phyloP scores from a whole-genome alignment of 352 stramenopile species.

The Phytopythium kandeliae region DNA sequence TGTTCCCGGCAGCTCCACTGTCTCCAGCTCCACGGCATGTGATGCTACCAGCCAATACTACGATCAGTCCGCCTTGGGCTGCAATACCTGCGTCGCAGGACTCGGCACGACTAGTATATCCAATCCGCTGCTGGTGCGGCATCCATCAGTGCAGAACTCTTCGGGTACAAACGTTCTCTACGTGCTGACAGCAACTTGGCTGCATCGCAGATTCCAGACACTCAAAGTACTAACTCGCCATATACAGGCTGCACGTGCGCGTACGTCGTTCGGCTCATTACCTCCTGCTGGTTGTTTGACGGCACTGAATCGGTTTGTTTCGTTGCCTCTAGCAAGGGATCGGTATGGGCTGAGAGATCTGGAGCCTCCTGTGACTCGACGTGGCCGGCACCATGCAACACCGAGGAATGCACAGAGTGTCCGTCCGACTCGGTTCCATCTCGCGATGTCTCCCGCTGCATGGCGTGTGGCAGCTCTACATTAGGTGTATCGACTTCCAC shows the following conservation, averaged over 20 bases:
- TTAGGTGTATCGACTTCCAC: slow-evolving; percentile 21
- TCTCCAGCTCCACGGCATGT: slow-evolving; percentile 14
- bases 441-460: slow-evolving; percentile 35
- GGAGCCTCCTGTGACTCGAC: slow-evolving; percentile 40
- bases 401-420: slow-evolving; percentile 36
- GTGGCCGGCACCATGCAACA: slow-evolving; percentile 60
- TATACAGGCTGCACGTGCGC: slow-evolving; percentile 23
- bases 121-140: slow-evolving; percentile 30
- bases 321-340: slow-evolving; percentile 4
- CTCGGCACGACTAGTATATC: slow-evolving; percentile 23
- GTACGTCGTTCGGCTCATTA: neutral
- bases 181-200: neutral
- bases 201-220: slow-evolving; percentile 28
- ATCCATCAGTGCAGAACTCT: neutral
- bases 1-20: neutral
- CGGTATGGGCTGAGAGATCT: slow-evolving; percentile 17
- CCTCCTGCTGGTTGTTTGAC: no score
- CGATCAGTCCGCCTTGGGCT: slow-evolving; percentile 44
- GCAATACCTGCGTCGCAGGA: slow-evolving; percentile 36
- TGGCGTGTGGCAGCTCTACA: slow-evolving; percentile 59
- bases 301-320: neutral
- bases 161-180: neutral
- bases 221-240: slow-evolving; percentile 13
- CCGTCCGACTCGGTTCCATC: slow-evolving; percentile 28
- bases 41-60: slow-evolving; percentile 42